Evolutionary conservation across 768 basidiomycete species (phyloP).

Genomic region (Gymnopilus dilepis): DNA sequence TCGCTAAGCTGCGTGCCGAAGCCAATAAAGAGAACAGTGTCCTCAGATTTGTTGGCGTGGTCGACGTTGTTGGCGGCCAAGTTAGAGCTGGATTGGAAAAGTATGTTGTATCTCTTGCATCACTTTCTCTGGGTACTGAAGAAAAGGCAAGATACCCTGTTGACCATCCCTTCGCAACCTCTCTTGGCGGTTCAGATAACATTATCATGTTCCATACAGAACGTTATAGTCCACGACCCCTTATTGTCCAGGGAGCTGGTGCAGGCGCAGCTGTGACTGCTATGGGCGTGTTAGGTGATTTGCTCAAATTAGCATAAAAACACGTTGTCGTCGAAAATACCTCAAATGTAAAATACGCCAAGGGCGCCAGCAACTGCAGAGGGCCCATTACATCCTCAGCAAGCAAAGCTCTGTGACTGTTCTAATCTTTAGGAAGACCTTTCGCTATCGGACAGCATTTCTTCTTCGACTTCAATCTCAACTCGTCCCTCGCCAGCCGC

Average conservation of each 20-base stretch:
- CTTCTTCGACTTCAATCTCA: constrained; percentile 14
- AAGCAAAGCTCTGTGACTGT: too few species aligned
- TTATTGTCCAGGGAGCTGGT: constrained; percentile 95
- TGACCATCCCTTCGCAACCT: constrained; percentile 94
- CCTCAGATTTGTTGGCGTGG: constrained; percentile 91
- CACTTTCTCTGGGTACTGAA: constrained; percentile 1
- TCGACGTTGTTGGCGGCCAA: constrained; percentile 73
- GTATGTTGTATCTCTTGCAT: constrained; percentile 51
- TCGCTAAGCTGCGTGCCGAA: constrained; percentile 74
- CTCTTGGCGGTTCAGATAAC: constrained; percentile 95
- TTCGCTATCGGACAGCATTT: neutral
- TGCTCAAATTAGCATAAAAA: constrained; percentile 59
- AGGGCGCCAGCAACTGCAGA: neutral
- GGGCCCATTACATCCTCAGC: too few species aligned
- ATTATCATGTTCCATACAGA: constrained; percentile 98
- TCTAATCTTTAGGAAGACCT: neutral
- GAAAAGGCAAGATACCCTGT: constrained; percentile 70
- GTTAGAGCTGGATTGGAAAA: constrained; percentile 90
- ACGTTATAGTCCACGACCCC: constrained; percentile 84
- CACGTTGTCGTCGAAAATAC: neutral
- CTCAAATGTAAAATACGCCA: constrained; percentile 2
- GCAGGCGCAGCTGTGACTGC: constrained; percentile 99
- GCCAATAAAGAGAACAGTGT: constrained; percentile 85
- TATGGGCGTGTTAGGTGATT: constrained; percentile 94
- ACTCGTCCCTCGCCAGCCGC: constrained; percentile 18